Base-by-base conservation (phyloP, 176 grass and related monocot species). In the Coix lacrymajobi region DNA sequence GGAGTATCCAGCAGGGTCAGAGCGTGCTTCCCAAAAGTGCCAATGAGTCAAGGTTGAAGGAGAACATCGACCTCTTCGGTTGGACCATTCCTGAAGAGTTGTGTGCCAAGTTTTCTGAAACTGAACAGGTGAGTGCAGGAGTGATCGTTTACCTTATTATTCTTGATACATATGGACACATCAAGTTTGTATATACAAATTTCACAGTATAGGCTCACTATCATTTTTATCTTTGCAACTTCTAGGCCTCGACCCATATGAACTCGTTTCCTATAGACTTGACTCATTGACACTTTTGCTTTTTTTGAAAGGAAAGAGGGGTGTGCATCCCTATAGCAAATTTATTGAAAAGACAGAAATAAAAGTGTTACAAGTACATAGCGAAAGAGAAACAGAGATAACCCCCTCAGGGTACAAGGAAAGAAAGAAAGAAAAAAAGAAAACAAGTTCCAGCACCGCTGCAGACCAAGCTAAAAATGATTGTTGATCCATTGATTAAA, bases 71-170 rank as follows among this genome's bases (percentile, higher is more conserved):
- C 17, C 29, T 92, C 4, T 92, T 86, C 29, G 83, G 62, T 75
- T 92, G 78, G 86, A 89, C 79, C 64, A 92, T 92, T 80, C 83
- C 90, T 38, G 87, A 84, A 14, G 90, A 89, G 2, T 12, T 89
- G n/a, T 79, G 78, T 64, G 66, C 17, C 22, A 76, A 56, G 20
- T 84, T 92, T 44, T 84, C 83, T 28, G 71, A 73, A 89, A 80
- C 87, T 32, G 45, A 89, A 72, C 92, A 91, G 92, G 85, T 28
- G 44, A 62, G 30, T 61, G 37, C 72, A 80, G 54, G 63, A 71
- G 22, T 22, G 11, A 10, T 19, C 12, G 13, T 54, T 80, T 2
- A 0, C 12, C 15, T 5, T 17, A 14, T n/a, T n/a, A n/a, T n/a
- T 10, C 4, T 25, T 7, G 12, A 32, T 24, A 29, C 13, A 2